Evolutionary conservation across 1,284 basidiomycete genomes (phyloP).

Genomic region (Ustilago nuda): DNA sequence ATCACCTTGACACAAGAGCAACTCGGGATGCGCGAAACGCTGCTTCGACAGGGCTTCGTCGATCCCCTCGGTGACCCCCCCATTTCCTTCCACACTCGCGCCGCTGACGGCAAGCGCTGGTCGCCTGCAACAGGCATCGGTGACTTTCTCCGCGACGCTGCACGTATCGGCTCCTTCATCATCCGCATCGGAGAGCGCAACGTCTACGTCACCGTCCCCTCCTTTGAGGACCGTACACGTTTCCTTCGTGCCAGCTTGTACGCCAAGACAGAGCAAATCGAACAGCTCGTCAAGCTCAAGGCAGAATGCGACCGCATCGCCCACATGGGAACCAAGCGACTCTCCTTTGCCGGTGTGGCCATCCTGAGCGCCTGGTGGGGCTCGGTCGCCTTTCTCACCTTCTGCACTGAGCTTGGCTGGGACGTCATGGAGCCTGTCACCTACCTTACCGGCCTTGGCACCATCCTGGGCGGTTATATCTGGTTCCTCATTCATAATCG

Average conservation of each 20-base stretch:
- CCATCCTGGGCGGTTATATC: slow-evolving; percentile 58
- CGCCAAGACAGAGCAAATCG: slow-evolving; percentile 57
- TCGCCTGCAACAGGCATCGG: slow-evolving; percentile 62
- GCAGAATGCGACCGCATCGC: slow-evolving; percentile 60
- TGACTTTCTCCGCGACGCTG: slow-evolving; percentile 61
- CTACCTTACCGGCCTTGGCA: slow-evolving; percentile 60
- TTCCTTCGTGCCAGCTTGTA: slow-evolving; percentile 54
- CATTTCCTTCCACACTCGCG: slow-evolving; percentile 60
- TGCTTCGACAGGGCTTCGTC: slow-evolving; percentile 45
- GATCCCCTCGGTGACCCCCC: slow-evolving; percentile 55
- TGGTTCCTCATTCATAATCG: slow-evolving; percentile 64
- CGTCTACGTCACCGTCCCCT: slow-evolving; percentile 56
- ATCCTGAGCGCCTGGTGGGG: slow-evolving; percentile 58
- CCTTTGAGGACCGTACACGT: slow-evolving; percentile 60
- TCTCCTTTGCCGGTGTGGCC: slow-evolving; percentile 57
- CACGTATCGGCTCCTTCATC: slow-evolving; percentile 57
- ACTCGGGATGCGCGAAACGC: slow-evolving; percentile 43
- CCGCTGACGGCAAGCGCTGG: slow-evolving; percentile 58
- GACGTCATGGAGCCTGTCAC: slow-evolving; percentile 59
- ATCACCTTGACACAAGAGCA: slow-evolving; percentile 33
- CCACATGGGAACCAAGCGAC: slow-evolving; percentile 49
- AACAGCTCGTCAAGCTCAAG: slow-evolving; percentile 55
- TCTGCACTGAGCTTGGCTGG: slow-evolving; percentile 58
- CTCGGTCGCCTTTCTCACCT: slow-evolving; percentile 56
- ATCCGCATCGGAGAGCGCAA: slow-evolving; percentile 57